Evolutionary conservation across 2,329 filamentous ascomycete genomes (phyloP).

Genomic region (Simplicillium sp.): DNA sequence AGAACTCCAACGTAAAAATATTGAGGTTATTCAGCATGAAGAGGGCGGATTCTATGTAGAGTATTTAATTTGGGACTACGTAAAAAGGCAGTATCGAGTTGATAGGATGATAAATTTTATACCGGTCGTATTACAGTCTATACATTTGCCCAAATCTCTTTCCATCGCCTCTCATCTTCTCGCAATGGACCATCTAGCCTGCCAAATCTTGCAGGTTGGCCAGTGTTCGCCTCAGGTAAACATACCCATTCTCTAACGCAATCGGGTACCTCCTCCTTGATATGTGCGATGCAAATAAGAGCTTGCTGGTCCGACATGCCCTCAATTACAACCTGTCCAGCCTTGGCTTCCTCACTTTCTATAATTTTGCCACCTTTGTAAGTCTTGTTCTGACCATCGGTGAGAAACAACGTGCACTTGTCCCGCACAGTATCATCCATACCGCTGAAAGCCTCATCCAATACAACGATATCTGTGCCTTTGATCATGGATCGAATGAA

Average conservation of each 20-base stretch:
- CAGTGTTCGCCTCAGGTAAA: slow-evolving; percentile 65
- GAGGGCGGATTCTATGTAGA: too few species aligned
- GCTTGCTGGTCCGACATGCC: slow-evolving; percentile 67
- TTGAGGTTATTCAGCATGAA: too few species aligned
- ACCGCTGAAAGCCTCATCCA: slow-evolving; percentile 82
- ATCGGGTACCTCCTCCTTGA: slow-evolving; percentile 81
- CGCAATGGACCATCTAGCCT: slow-evolving; percentile 52
- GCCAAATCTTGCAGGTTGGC: slow-evolving; percentile 52
- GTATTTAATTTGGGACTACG: too few species aligned
- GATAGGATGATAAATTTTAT: too few species aligned
- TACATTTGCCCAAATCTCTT: slow-evolving; percentile 49
- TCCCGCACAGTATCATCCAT: slow-evolving; percentile 77
- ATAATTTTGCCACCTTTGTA: slow-evolving; percentile 26
- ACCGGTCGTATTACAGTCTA: slow-evolving; percentile 10
- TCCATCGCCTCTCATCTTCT: slow-evolving; percentile 48
- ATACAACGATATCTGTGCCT: slow-evolving; percentile 68
- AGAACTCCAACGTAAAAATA: too few species aligned
- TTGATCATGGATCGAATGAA: slow-evolving; percentile 78
- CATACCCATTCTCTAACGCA: slow-evolving; percentile 79
- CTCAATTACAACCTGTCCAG: slow-evolving; percentile 37
- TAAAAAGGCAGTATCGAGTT: too few species aligned
- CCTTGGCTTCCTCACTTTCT: slow-evolving; percentile 34
- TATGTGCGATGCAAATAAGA: slow-evolving; percentile 84
- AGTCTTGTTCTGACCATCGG: slow-evolving; percentile 46
- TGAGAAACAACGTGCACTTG: slow-evolving; percentile 76